Base-by-base conservation (phyloP, 129 eudicot genomes). In the Deinandra increscens region DNA sequence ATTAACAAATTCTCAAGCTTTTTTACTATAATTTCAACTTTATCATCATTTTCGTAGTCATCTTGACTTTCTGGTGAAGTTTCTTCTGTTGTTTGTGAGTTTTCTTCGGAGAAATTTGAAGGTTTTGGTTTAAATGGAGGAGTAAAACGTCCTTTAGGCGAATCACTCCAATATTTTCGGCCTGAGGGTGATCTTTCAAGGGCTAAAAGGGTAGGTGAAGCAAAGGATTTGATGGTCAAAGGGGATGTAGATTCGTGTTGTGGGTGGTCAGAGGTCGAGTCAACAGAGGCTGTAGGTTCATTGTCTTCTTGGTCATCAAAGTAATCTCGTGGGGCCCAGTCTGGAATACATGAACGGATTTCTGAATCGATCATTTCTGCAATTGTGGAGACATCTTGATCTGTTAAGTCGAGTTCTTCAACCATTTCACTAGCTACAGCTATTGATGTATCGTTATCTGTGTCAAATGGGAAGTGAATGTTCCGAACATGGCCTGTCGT, bases 361-460 rank as follows among this genome's bases (percentile, higher is more conserved):
- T 89, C 97, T 7, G 96, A 61, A 72, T 94, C 95, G 37, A 94
- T 94, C 96, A 87, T 87, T 53, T 81, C 93, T 41, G 89, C 88
- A 60, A 90, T 85, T 22, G 86, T 84, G 6, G 99, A 78, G 33
- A 86, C 90, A 42, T 94, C 99, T 64, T 94, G 97, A 79, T 94
- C 93, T 9, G 99, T 87, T n/a, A 94, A 80, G 71, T 83, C 91
- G 58, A 94, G 79, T 71, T 94, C 97, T 74, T 94, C 89, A 70
- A 94, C 99, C 99, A 94, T 94, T 82, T 94, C 99, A 79, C 97
- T 85, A 56, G 99, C 99, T 71, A 94, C 99, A 66, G 91, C 95
- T 50, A 79, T 81, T 45, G 99, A 83, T 18, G 99, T 94, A 62
- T 94, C 99, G n/a, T 74, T 85, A 41, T 89, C 93, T 14, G 86